phyloP scores from a whole-genome alignment of 805 yeast genomes.

The Barnettozyma californica region DNA sequence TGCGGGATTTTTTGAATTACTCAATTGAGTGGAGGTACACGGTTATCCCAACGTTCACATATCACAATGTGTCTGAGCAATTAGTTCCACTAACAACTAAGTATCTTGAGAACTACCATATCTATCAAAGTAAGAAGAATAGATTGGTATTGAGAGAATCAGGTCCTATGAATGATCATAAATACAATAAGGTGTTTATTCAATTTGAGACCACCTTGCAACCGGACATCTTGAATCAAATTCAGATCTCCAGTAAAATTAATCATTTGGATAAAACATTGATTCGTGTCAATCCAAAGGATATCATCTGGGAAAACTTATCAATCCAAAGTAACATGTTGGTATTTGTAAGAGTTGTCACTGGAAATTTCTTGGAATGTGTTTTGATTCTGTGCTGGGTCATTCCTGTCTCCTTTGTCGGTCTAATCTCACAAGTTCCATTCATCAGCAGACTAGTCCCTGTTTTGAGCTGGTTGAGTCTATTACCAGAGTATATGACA shows the following conservation, averaged over 20 bases:
- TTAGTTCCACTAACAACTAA: not conserved
- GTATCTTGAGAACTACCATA: conserved; percentile 8
- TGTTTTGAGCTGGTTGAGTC: conserved; percentile 47
- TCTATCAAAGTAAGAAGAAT: conserved; percentile 9
- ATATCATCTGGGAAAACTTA: conserved; percentile 68
- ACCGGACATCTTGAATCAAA: conserved; percentile 61
- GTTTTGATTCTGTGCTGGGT: conserved; percentile 64
- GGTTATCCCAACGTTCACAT: conserved; percentile 7
- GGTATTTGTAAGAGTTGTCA: conserved; percentile 32
- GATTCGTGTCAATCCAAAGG: conserved; percentile 57
- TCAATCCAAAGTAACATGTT: conserved; percentile 32
- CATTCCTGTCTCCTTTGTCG: conserved; percentile 77
- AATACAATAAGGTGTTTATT: conserved; percentile 48
- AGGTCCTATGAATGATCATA: conserved; percentile 23
- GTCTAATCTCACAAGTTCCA: conserved; percentile 70
- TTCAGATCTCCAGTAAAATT: conserved; percentile 40
- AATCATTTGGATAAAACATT: conserved; percentile 39
- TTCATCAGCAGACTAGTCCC: conserved; percentile 59
- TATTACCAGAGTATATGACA: conserved; percentile 47
- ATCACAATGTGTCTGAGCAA: conserved; percentile 1
- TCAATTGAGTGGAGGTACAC: conserved; percentile 11
- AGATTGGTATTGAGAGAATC: conserved; percentile 17
- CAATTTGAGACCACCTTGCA: conserved; percentile 52
- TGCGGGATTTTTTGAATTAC: not conserved
- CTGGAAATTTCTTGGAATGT: conserved; percentile 43